phyloP scores from a whole-genome alignment of 805 yeast genomes.

The Kazachstania bromeliacearum region DNA sequence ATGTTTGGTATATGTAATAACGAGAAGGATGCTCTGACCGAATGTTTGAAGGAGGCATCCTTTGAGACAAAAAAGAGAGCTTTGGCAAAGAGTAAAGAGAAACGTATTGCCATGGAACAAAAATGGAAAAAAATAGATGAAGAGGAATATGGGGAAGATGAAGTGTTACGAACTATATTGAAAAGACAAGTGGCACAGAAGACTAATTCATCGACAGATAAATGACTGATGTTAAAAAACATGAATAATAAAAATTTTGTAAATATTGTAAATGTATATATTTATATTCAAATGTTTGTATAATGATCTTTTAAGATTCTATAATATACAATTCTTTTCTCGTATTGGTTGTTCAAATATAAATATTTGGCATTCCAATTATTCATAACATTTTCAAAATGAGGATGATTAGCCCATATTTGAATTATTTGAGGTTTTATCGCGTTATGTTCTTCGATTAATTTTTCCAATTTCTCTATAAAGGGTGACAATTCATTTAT shows the following conservation, averaged over 20 bases:
- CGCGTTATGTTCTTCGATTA: conserved; percentile 37
- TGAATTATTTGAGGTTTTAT: conserved; percentile 31
- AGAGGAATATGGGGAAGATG: conserved; percentile 71
- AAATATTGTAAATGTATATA: neutral
- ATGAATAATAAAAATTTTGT: neutral
- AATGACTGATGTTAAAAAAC: too few species aligned
- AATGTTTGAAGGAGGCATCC: conserved; percentile 76
- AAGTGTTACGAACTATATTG: conserved; percentile 54
- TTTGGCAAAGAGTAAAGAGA: conserved; percentile 42
- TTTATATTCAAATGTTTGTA: neutral
- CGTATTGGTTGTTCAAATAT: conserved; percentile 30
- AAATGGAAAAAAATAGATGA: conserved; percentile 58
- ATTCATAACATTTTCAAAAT: conserved; percentile 29
- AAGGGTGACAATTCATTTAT: conserved; percentile 30
- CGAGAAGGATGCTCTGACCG: conserved; percentile 66
- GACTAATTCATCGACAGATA: neutral
- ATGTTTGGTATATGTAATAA: conserved; percentile 79
- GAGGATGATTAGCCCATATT: conserved; percentile 25
- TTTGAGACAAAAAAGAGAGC: conserved; percentile 49
- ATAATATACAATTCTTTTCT: conserved; percentile 29
- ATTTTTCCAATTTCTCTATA: conserved; percentile 31
- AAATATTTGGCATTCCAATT: conserved; percentile 37
- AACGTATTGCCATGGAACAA: conserved; percentile 43
- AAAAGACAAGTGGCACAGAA: conserved; percentile 30
- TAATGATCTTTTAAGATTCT: conserved; percentile 16